Percentiles rank a stretch among this genome's conserved stretches.
These are phyloP conservation scores for Spirogloea muscicola DNA, from an alignment of 139 green algal genomes.

Conservation along the genomic window DNA sequence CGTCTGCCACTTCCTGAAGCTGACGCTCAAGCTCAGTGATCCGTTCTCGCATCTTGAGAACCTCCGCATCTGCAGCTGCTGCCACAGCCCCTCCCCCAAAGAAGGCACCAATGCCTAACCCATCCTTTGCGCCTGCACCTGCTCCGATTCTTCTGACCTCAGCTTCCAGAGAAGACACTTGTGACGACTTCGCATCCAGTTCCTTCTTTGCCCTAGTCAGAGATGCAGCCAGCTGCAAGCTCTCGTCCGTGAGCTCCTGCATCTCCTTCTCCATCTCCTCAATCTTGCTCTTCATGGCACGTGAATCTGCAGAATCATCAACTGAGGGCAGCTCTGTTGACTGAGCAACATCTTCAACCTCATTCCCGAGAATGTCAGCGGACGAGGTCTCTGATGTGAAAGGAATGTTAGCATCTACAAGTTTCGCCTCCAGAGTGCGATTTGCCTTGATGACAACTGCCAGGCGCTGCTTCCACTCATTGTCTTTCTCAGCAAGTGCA, in stretches of 20 bases:
- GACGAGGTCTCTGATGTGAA: too few relatives aligned
- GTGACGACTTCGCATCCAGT: constrained; percentile 9
- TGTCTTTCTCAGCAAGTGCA: constrained; percentile 11
- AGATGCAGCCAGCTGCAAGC: constrained; percentile 11
- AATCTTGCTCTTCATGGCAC: constrained; percentile 25
- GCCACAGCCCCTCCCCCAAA: neutral
- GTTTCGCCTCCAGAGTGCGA: constrained; percentile 15
- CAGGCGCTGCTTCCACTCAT: constrained; percentile 28
- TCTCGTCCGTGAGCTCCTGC: constrained; percentile 30
- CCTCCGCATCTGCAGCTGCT: neutral
- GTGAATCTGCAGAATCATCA: too few relatives aligned
- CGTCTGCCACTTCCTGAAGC: constrained; percentile 2
- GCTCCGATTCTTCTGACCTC: constrained; percentile 10
- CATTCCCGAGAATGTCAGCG: too few relatives aligned
- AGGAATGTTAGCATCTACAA: too few relatives aligned
- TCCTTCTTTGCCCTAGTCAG: constrained; percentile 30
- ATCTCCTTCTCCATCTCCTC: constrained; percentile 35
- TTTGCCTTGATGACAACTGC: neutral
- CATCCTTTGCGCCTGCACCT: neutral
- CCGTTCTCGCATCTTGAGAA: constrained; percentile 9
- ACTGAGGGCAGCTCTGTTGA: too few relatives aligned
- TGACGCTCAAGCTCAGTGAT: constrained; percentile 11
- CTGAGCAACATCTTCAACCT: too few relatives aligned
- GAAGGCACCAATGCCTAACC: too few relatives aligned
- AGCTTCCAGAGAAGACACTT: constrained; percentile 9